Percentiles rank a stretch among this genome's conserved stretches.
Conservation (phyloP, 140 eudicot species). For the Ambrosia hybrid region DNA sequence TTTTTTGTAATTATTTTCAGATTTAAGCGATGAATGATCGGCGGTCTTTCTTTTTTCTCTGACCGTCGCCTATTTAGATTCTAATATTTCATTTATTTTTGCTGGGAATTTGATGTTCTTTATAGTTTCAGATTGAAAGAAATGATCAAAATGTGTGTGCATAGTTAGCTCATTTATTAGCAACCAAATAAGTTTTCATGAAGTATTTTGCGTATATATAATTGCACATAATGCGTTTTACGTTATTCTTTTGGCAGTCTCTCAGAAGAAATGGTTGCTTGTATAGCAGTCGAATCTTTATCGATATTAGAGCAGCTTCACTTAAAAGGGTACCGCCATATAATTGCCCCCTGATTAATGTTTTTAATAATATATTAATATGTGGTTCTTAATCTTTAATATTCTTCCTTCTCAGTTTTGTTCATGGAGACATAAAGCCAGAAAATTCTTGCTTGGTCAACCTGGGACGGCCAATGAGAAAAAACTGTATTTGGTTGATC, state of each 20-base stretch:
- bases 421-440: slow-evolving; percentile 61
- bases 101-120: too few species aligned
- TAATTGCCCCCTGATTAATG: neutral
- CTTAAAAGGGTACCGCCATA: slow-evolving; percentile 40
- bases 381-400: neutral
- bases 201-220: neutral
- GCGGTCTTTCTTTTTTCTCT: too few species aligned
- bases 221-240: neutral
- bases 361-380: neutral
- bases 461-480: slow-evolving; percentile 51
- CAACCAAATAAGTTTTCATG: slow-evolving; percentile 22
- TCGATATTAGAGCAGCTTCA: slow-evolving; percentile 61
- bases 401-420: slow-evolving; percentile 35
- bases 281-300: slow-evolving; percentile 60
- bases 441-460: slow-evolving; percentile 52
- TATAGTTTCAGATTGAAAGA: too few species aligned
- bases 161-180: too few species aligned
- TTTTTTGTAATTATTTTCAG: too few species aligned
- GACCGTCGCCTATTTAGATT: too few species aligned
- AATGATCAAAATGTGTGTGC: too few species aligned
- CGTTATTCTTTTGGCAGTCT: slow-evolving; percentile 32
- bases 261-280: slow-evolving; percentile 61
- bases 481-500: slow-evolving; percentile 55
- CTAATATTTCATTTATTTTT: too few species aligned
- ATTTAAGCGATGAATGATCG: too few species aligned